Conservation (phyloP, 2,329 filamentous ascomycete genomes). For the Colletotrichum gigasporum region DNA sequence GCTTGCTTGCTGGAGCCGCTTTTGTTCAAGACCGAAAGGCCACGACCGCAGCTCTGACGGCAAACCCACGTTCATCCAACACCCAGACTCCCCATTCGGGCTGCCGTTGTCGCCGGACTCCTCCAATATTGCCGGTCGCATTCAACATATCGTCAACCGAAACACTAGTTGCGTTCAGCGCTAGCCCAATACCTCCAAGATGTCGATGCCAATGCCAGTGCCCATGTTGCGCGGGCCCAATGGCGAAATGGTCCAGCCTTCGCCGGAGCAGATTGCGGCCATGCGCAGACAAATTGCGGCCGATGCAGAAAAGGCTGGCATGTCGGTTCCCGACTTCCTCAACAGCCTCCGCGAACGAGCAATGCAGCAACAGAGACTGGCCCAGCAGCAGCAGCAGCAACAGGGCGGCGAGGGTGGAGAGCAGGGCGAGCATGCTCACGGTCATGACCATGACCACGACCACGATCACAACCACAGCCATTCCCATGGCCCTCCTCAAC, state of each 20-base stretch:
- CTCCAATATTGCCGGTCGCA: neutral
- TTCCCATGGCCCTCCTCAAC: slow-evolving; percentile 40
- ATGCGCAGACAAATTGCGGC: slow-evolving; percentile 86
- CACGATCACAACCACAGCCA: slow-evolving; percentile 40
- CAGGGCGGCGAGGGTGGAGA: slow-evolving; percentile 9
- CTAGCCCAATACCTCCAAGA: slow-evolving; percentile 9
- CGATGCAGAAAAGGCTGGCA: slow-evolving; percentile 85
- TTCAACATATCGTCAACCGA: neutral
- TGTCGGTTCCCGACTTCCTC: slow-evolving; percentile 87
- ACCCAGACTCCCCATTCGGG: neutral
- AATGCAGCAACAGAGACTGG: slow-evolving; percentile 55
- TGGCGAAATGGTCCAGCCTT: slow-evolving; percentile 43
- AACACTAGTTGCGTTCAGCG: slow-evolving; percentile 13
- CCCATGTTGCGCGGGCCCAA: slow-evolving; percentile 45
- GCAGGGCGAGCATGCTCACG: slow-evolving; percentile 38
- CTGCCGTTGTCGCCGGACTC: slow-evolving; percentile 8
- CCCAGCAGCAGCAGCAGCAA: slow-evolving; percentile 49
- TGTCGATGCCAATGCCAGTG: slow-evolving; percentile 39
- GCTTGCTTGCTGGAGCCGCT: slow-evolving; percentile 30
- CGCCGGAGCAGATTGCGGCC: slow-evolving; percentile 83
- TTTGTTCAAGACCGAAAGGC: slow-evolving; percentile 21
- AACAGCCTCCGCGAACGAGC: slow-evolving; percentile 71
- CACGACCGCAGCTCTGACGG: slow-evolving; percentile 15
- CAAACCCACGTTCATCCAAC: slow-evolving; percentile 4
- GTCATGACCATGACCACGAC: slow-evolving; percentile 41